Evolutionary conservation across 1,284 basidiomycete genomes (phyloP).

Genomic region (Hymenochaete sp.): DNA sequence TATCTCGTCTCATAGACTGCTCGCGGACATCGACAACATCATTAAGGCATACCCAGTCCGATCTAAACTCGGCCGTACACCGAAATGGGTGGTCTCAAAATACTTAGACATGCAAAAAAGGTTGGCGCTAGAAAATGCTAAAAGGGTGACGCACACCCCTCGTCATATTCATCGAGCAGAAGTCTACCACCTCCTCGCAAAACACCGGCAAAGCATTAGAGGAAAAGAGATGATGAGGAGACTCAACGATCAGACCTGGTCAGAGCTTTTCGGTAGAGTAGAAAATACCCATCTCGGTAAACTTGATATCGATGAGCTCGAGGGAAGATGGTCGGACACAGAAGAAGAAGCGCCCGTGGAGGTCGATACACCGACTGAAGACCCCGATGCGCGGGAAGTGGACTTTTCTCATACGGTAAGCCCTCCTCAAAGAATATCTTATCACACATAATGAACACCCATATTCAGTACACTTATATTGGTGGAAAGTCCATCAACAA

Average conservation of each 20-base stretch:
- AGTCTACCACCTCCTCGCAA: conserved; percentile 8
- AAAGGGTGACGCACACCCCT: background rate
- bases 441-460: background rate
- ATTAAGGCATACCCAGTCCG: too few relatives aligned
- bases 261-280: background rate
- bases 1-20: conserved; percentile 4
- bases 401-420: conserved; percentile 6
- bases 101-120: conserved; percentile 2
- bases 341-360: background rate
- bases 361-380: background rate
- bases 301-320: conserved; percentile 3
- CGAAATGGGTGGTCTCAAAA: conserved; percentile 10
- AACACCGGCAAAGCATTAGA: conserved; percentile 4
- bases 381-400: background rate
- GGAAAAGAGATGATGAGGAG: conserved; percentile 2
- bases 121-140: background rate
- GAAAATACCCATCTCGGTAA: background rate
- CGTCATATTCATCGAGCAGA: conserved; percentile 12
- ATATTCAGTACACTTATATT: background rate
- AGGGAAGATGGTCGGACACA: conserved; percentile 4
- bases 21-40: too few relatives aligned
- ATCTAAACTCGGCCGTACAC: conserved; percentile 6
- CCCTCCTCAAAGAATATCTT: background rate
- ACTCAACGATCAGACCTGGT: conserved; percentile 2
- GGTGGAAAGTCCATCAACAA: background rate